Evolutionary conservation across 345 rosid species (phyloP).

Genomic region (Lagerstroemia speciosa): DNA sequence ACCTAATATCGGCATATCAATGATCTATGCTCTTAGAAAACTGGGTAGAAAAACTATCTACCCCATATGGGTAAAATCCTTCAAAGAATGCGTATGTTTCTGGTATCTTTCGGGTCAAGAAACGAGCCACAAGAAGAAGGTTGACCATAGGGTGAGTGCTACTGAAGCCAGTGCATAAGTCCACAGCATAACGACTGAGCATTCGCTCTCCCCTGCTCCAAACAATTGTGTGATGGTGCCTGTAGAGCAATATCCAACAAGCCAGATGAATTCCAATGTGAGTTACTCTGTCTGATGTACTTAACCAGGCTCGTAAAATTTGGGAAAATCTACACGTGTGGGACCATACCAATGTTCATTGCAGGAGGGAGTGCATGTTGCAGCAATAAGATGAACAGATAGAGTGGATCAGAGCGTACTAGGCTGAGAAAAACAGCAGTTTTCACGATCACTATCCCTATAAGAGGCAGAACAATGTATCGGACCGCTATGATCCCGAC

Average conservation of each 20-base stretch:
- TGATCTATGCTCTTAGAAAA: neutral
- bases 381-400: constrained; percentile 40
- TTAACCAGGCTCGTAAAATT: neutral
- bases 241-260: constrained; percentile 1
- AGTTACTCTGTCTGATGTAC: neutral
- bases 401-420: constrained; percentile 29
- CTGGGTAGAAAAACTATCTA: neutral
- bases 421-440: constrained; percentile 25
- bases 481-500: constrained; percentile 30
- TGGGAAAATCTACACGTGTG: neutral
- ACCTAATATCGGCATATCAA: neutral
- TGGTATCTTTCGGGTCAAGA: constrained; percentile 3
- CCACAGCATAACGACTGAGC: constrained; percentile 36
- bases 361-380: constrained; percentile 58
- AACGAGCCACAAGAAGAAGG: constrained; percentile 24
- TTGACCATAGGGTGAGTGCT: constrained; percentile 36
- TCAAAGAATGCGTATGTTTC: neutral
- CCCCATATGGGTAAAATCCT: neutral
- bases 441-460: constrained; percentile 29
- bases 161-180: constrained; percentile 31
- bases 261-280: neutral
- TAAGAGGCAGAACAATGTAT: constrained; percentile 24
- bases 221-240: constrained; percentile 39
- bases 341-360: constrained; percentile 28
- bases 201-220: constrained; percentile 34